These are phyloP conservation scores for Eucalyptus regnans DNA, from an alignment of 345 rosid species.

Conservation along the genomic window DNA sequence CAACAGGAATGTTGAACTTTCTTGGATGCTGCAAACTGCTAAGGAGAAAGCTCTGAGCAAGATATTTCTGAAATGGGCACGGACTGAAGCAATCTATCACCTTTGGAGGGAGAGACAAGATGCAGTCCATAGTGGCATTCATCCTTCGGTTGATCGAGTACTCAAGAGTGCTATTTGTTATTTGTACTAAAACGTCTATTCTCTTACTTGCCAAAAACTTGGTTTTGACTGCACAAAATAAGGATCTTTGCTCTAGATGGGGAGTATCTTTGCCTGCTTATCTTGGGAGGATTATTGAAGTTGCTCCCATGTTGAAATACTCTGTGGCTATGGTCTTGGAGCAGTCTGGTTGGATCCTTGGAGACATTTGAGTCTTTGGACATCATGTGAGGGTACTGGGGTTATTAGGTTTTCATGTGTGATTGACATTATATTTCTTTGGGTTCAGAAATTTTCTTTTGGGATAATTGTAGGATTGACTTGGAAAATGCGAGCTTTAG, in stretches of 20 bases:
- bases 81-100: background rate
- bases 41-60: background rate
- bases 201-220: background rate
- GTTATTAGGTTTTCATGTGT: background rate
- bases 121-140: background rate
- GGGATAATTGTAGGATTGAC: background rate
- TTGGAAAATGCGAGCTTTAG: background rate
- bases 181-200: background rate
- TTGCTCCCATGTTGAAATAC: background rate
- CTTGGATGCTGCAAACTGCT: background rate
- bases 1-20: background rate
- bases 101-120: background rate
- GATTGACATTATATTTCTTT: background rate
- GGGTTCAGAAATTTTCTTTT: background rate
- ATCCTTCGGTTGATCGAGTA: background rate
- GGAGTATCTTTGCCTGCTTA: background rate
- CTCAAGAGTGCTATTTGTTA: background rate
- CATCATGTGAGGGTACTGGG: background rate
- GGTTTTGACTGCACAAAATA: background rate
- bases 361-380: background rate
- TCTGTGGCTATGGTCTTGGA: background rate
- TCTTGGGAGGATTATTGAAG: background rate
- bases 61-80: background rate
- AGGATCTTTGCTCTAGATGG: background rate
- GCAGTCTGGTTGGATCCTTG: background rate